phyloP scores from a whole-genome alignment of 2,329 filamentous ascomycete genomes.

The Xylariaceae sp. region DNA sequence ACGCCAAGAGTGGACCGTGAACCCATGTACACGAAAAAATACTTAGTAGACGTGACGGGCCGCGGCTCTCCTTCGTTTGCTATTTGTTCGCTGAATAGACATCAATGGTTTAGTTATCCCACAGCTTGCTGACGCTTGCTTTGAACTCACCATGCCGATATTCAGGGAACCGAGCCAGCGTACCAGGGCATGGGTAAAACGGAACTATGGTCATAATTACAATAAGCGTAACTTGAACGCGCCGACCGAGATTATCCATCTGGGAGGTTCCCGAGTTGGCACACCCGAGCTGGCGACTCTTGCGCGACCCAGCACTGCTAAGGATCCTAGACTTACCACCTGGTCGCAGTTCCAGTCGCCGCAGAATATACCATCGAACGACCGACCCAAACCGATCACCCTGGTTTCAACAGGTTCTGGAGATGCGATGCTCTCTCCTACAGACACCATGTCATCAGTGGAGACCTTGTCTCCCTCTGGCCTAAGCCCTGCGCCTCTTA shows the following conservation, averaged over 20 bases:
- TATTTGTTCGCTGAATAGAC: neutral
- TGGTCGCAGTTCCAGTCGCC: neutral
- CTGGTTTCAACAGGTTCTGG: neutral
- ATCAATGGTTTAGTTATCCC: neutral
- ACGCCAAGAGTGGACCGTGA: neutral
- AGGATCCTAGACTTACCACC: conserved; percentile 2
- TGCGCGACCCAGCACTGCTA: neutral
- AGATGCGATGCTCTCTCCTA: neutral
- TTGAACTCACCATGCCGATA: conserved; percentile 15
- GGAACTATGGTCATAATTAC: conserved; percentile 14
- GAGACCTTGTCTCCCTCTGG: neutral
- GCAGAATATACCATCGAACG: conserved; percentile 6
- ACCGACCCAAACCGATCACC: conserved; percentile 13
- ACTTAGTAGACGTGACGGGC: neutral
- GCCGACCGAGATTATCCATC: conserved; percentile 28
- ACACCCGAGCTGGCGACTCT: conserved; percentile 1
- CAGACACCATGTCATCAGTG: neutral
- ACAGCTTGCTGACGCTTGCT: neutral
- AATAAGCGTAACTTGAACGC: conserved; percentile 15
- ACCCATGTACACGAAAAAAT: neutral
- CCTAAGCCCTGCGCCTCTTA: neutral
- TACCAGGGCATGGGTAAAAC: conserved; percentile 25
- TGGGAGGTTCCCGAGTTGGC: conserved; percentile 27
- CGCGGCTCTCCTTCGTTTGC: neutral
- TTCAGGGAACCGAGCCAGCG: conserved; percentile 27